A percentile compares a stretch with the other conserved stretches of the same genome.
Conservation (phyloP, 2,329 filamentous ascomycete species). For the Furcasterigmium sp. region DNA sequence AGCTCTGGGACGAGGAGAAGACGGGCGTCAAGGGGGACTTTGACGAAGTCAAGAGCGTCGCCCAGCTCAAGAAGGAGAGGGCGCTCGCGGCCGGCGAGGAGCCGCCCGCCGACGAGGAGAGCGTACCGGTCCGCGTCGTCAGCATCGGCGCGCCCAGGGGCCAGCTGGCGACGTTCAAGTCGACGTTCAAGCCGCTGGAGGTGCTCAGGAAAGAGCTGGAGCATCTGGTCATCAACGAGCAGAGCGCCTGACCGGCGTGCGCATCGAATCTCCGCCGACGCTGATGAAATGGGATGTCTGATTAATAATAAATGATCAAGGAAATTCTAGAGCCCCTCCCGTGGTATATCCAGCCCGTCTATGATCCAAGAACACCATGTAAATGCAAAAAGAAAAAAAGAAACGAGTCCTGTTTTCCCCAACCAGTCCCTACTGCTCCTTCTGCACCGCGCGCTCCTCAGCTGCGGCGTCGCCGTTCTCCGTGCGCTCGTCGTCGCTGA, state of each 20-base stretch:
- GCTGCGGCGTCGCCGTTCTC: slow-evolving; percentile 2
- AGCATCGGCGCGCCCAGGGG: slow-evolving; percentile 1
- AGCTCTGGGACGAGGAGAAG: slow-evolving; percentile 13
- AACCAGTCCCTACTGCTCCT: not conserved
- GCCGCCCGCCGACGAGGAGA: slow-evolving; percentile 12
- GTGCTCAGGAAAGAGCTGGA: slow-evolving; percentile 7
- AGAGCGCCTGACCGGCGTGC: no score
- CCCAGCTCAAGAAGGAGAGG: slow-evolving; percentile 10
- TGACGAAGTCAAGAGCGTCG: slow-evolving; percentile 13
- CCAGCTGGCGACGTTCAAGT: slow-evolving; percentile 4
- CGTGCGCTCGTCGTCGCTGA: slow-evolving; percentile 11
- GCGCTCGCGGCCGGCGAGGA: slow-evolving; percentile 6
- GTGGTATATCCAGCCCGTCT: slow-evolving; percentile 3
- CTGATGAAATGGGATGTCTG: no score
- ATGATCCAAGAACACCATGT: slow-evolving; percentile 1
- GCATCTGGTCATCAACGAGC: not conserved
- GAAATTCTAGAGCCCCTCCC: no score
- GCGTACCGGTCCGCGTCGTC: slow-evolving; percentile 5
- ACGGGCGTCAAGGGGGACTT: slow-evolving; percentile 12
- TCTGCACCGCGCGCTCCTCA: slow-evolving; percentile 2
- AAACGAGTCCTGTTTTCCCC: not conserved
- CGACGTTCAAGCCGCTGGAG: slow-evolving; percentile 10
- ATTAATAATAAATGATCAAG: no score
- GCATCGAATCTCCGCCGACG: no score
- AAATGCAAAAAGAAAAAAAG: not conserved